Evolutionary conservation across 352 stramenopile species (phyloP), one percentile per base, ranked within the genome.

Genomic region (Globisporangium camurandrum): DNA sequence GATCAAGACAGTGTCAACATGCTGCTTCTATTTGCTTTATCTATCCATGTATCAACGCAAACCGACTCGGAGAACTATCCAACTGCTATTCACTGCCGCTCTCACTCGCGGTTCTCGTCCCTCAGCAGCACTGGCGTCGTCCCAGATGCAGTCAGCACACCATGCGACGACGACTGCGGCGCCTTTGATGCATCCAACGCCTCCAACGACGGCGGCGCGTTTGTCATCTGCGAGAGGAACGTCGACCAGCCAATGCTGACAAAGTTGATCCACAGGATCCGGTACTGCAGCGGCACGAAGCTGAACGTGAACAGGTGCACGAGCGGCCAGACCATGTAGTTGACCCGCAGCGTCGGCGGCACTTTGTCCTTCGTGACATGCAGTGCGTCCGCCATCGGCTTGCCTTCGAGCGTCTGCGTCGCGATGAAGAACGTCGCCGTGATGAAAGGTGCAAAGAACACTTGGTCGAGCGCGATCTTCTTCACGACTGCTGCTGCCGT

Each of bases 261-360:
- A 46, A 65, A 75, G 54, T 77, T 78, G 43, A 63, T 64, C 50
- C 75, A 79, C 1, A 74, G 68, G n/a, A 70, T 66, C 6, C 71
- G 69, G 40, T 78, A 76, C 31, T 72, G 71, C 37, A 80, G 51
- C 39, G 68, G 71, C 28, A 79, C 58, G 17, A 84, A 47, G 31
- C 49, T 53, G 56, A 83, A 83, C n/a, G 68, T 63, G 28, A 77
- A 55, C 20, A 78, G 14, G 37, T 84, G 71, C 27, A 72, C 61
- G 11, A 71, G 49, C 2, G 67, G 63, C 71, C 71, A 83, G 28
- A 83, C 59, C 42, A 62, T 67, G 59, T 74, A 77, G 58, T 71
- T 77, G 46, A 66, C 62, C 9, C 39, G 23, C 31, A 80, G 34
- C 22, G 69, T 77, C 1, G 64, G 61, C 12, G 57, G 50, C 30